Evolutionary conservation across 2,329 filamentous ascomycete genomes (phyloP), one percentile per base, ranked within the genome.

Genomic region (Aspergillus pseudoterreus): DNA sequence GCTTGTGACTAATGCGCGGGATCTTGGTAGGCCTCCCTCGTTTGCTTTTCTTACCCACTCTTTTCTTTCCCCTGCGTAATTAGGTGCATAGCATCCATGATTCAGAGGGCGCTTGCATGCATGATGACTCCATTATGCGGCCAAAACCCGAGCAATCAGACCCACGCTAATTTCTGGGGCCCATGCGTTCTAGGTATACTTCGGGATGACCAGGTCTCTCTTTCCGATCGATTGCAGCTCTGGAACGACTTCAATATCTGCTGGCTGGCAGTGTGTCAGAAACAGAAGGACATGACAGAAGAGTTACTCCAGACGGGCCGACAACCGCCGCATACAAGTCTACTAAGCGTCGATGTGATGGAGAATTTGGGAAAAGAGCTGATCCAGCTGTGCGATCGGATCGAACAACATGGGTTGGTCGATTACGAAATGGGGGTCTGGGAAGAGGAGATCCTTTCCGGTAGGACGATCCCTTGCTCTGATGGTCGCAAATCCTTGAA

Each of bases 341-440:
- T 94, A 11, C 80, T 97, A 61, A 81, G 82, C 30, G 78, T 82
- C 57, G 85, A 87, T 2, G 81, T 78, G 21, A 78, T 97, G 45
- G 84, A 88, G 62, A 85, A 84, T 59, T 86, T 97, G 82, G 90
- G 89, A 11, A 86, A 87, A 49, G 87, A 95, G 63, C 73, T 99
- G 27, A 81, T 95, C 50, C 82, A 85, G 46, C 78, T 96, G 46
- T 95, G 92, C 67, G 91, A 97, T 67, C 82, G 82, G 46, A 82
- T 97, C 56, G 92, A 97, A 71, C 86, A 87, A 59, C 86, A 95
- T 66, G 94, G 94, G n/a, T 76, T 99, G 44, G 90, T 99, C 10
- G 94, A 99, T 73, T 99, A 97, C 69, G 88, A 97, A 65, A 95
- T 96, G 75, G 94, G 94, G 8, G 89, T 97, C 22, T 95, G 90